Evolutionary conservation across 306 rosid species (phyloP).

Genomic region (Acacia acuminata): DNA sequence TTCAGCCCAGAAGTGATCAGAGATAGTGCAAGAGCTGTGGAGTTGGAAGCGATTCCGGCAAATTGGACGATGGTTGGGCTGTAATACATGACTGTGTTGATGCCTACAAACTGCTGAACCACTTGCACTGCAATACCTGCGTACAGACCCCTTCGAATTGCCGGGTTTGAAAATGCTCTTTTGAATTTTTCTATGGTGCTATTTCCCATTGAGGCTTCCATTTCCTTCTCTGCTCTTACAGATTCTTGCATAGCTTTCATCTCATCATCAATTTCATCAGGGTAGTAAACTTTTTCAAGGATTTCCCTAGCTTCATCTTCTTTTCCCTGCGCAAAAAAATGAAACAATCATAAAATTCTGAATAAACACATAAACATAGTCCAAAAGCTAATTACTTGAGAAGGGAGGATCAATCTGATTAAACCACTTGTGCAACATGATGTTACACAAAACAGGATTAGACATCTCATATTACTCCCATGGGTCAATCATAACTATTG

Average conservation of each 20-base stretch:
- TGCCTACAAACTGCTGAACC: slow-evolving; percentile 81
- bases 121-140: slow-evolving; percentile 84
- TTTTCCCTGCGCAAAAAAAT: slow-evolving; percentile 44
- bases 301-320: slow-evolving; percentile 58
- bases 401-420: neutral
- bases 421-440: neutral
- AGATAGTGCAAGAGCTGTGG: slow-evolving; percentile 77
- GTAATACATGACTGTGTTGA: slow-evolving; percentile 90
- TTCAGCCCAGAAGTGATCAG: slow-evolving; percentile 79
- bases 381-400: neutral
- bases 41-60: slow-evolving; percentile 80
- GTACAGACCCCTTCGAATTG: slow-evolving; percentile 69
- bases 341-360: neutral
- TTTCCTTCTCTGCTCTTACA: slow-evolving; percentile 54
- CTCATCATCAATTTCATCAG: slow-evolving; percentile 60
- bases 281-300: slow-evolving; percentile 52
- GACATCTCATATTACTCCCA: neutral
- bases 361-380: neutral
- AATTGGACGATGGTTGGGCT: slow-evolving; percentile 89
- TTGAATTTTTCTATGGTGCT: slow-evolving; percentile 44
- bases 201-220: slow-evolving; percentile 49
- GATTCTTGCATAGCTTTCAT: slow-evolving; percentile 60
- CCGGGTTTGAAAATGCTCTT: slow-evolving; percentile 43
- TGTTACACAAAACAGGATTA: neutral
- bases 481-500: no score